Percentiles rank a stretch among this genome's conserved stretches.
Conservation (phyloP, 2,329 filamentous ascomycete genomes). For the Stagonosporopsis vannaccii region DNA sequence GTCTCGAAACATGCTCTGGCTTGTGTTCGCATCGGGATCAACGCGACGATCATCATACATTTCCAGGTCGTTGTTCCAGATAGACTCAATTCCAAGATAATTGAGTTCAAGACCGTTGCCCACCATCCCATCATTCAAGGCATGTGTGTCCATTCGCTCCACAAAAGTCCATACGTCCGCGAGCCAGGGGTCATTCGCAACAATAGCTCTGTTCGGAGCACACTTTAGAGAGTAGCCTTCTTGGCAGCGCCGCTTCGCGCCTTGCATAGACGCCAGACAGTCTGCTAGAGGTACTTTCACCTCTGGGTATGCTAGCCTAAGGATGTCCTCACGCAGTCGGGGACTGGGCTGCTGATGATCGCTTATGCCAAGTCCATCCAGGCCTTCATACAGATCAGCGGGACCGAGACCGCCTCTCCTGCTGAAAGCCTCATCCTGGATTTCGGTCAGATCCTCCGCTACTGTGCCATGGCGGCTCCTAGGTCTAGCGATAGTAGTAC, state of each 20-base stretch:
- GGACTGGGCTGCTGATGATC: constrained; percentile 31
- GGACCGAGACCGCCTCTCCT: constrained; percentile 38
- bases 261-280: constrained; percentile 43
- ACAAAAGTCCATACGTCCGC: constrained; percentile 81
- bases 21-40: constrained; percentile 42
- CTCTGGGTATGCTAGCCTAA: constrained; percentile 47
- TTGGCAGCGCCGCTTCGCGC: constrained; percentile 61
- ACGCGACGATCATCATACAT: constrained; percentile 50
- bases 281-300: constrained; percentile 44
- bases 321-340: constrained; percentile 49
- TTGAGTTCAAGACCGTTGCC: constrained; percentile 73
- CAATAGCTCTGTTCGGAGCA: constrained; percentile 69
- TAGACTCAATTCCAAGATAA: constrained; percentile 74
- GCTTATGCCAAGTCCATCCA: constrained; percentile 39
- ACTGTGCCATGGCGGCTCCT: constrained; percentile 37
- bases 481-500: constrained; percentile 42
- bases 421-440: constrained; percentile 41
- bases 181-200: constrained; percentile 76
- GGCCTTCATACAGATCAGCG: constrained; percentile 35
- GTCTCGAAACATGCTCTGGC: constrained; percentile 65
- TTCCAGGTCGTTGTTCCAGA: constrained; percentile 77
- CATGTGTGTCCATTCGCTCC: constrained; percentile 68
- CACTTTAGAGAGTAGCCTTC: constrained; percentile 67
- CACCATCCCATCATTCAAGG: constrained; percentile 74
- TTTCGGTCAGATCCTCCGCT: constrained; percentile 44